Conservation (phyloP, 2,329 filamentous ascomycete genomes). For the Dothidotthia symphoricarpi region DNA sequence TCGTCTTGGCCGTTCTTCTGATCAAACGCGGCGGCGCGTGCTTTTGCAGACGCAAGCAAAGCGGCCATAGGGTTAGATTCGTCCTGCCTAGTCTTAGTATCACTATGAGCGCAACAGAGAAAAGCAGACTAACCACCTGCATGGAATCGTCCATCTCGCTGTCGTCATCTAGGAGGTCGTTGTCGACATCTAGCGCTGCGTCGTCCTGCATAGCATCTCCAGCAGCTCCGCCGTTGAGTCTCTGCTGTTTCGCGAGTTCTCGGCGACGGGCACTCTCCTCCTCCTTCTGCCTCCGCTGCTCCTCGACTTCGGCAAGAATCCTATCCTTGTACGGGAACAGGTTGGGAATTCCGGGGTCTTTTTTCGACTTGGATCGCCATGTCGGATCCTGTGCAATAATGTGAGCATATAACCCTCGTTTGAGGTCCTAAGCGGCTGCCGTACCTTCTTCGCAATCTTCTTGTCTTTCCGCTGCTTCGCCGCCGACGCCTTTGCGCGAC, state of each 20-base stretch:
- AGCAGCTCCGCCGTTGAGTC: conserved; percentile 35
- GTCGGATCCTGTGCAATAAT: conserved; percentile 68
- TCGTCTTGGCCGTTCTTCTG: conserved; percentile 60
- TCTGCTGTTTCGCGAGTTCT: conserved; percentile 62
- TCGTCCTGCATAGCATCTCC: conserved; percentile 40
- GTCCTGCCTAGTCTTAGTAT: conserved; percentile 45
- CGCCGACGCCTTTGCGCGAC: conserved; percentile 88
- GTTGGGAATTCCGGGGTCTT: conserved; percentile 96
- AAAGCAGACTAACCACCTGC: conserved; percentile 47
- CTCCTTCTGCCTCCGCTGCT: conserved; percentile 74
- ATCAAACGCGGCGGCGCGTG: conserved; percentile 74
- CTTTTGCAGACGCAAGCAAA: conserved; percentile 78
- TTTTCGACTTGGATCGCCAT: conserved; percentile 94
- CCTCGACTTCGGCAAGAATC: conserved; percentile 91
- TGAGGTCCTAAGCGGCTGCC: neutral
- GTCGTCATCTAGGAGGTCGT: conserved; percentile 49
- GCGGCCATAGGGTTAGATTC: conserved; percentile 86
- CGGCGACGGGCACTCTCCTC: conserved; percentile 68
- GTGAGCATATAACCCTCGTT: conserved; percentile 17
- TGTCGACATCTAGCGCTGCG: conserved; percentile 47
- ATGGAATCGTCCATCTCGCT: conserved; percentile 53
- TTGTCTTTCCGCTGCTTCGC: conserved; percentile 88
- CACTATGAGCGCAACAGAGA: neutral
- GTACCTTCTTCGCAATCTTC: conserved; percentile 81
- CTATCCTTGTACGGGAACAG: conserved; percentile 97